phyloP scores from a whole-genome alignment of 495 filamentous ascomycete species.

The Podospora pseudoanserina region DNA sequence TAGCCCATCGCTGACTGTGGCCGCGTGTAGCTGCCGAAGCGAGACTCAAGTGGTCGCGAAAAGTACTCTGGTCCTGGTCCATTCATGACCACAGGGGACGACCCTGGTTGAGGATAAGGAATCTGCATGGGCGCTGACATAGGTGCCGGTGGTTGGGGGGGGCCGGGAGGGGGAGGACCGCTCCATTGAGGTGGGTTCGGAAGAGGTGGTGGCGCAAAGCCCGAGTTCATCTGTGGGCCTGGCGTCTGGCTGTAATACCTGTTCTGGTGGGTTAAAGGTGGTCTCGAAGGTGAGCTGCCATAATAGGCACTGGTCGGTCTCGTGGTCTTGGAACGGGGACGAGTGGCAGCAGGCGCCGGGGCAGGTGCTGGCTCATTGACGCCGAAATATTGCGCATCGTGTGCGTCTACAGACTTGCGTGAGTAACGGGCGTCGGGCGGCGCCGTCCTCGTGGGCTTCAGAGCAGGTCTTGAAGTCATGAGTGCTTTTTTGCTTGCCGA shows the following conservation, averaged over 20 bases:
- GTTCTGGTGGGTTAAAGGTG: constrained; percentile 30
- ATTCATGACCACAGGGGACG: constrained; percentile 24
- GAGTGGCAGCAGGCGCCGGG: constrained; percentile 31
- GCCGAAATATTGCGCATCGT: constrained; percentile 37
- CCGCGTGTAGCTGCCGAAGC: constrained; percentile 36
- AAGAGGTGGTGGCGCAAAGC: constrained; percentile 19
- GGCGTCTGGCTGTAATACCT: constrained; percentile 25
- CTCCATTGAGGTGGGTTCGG: constrained; percentile 4
- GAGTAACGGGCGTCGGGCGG: constrained; percentile 18
- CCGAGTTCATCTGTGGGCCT: constrained; percentile 11
- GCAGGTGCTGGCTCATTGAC: constrained; percentile 31
- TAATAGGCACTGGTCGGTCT: constrained; percentile 40
- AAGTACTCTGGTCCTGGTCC: constrained; percentile 30
- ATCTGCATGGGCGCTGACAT: constrained; percentile 2
- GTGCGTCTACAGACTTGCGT: constrained; percentile 17
- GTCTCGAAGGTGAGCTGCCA: constrained; percentile 26
- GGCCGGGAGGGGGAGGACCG: constrained; percentile 6
- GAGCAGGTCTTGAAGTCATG: constrained; percentile 29
- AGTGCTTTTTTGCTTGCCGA: constrained; percentile 26
- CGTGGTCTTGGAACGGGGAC: constrained; percentile 38
- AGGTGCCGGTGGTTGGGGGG: not conserved
- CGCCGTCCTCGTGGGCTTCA: constrained; percentile 33
- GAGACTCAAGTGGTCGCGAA: constrained; percentile 32
- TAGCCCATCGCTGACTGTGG: constrained; percentile 45
- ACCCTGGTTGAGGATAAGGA: constrained; percentile 17